Conservation (phyloP, 1,139 yeast species). For the Suzukiozyma palmioleophila region DNA sequence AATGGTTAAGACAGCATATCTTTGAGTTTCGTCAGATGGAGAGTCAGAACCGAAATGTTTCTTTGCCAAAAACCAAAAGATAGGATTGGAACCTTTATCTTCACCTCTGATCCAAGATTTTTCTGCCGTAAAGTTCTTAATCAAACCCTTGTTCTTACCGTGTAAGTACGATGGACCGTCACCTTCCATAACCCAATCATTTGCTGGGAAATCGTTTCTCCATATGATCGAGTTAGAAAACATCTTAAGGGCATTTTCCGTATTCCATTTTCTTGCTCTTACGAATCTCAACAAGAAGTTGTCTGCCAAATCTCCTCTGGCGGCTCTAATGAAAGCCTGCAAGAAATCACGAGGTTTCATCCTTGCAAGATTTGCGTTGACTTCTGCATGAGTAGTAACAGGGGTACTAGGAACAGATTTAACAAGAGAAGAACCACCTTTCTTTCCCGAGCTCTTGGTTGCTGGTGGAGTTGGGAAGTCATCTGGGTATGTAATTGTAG, state of each 20-base stretch:
- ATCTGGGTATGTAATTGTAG: conserved; percentile 25
- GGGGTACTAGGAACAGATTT: conserved; percentile 4
- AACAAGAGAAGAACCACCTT: conserved; percentile 3
- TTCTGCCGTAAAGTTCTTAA: conserved; percentile 34
- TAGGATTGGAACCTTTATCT: conserved; percentile 34
- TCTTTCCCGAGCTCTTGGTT: conserved; percentile 7
- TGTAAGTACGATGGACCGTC: conserved; percentile 35
- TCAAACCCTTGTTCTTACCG: conserved; percentile 31
- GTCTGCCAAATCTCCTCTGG: conserved; percentile 34
- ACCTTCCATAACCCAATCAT: conserved; percentile 33
- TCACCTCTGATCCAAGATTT: conserved; percentile 39
- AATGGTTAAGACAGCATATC: conserved; percentile 35
- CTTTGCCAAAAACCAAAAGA: conserved; percentile 37
- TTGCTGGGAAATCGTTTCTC: conserved; percentile 29
- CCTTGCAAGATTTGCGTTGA: conserved; percentile 2
- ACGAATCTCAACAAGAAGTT: conserved; percentile 33
- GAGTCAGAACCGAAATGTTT: conserved; percentile 40
- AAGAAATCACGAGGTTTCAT: conserved; percentile 24
- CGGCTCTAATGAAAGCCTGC: conserved; percentile 15
- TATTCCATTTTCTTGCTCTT: conserved; percentile 42
- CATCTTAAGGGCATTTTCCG: conserved; percentile 32
- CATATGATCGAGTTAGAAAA: conserved; percentile 34
- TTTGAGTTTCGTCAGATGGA: conserved; percentile 33
- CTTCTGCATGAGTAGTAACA: conserved; percentile 3
- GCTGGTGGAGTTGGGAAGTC: conserved; percentile 8